Percentiles rank a stretch among this genome's conserved stretches.
Evolutionary conservation across 257 asterid species (phyloP).

Genomic region (Solanum tarapatanum): DNA sequence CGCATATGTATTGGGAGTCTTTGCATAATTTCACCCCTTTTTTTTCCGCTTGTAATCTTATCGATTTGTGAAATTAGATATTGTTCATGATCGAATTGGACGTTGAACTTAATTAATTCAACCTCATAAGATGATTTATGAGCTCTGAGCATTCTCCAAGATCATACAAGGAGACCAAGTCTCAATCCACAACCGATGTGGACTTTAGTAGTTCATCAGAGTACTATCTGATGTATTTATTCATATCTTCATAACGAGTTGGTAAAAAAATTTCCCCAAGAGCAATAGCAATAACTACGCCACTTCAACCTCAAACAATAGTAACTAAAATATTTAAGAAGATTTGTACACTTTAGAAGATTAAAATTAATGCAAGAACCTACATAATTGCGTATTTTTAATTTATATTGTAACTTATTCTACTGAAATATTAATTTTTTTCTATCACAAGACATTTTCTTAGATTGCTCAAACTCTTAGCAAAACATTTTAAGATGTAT

Average conservation of each 20-base stretch:
- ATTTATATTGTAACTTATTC: no score
- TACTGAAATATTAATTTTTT: no score
- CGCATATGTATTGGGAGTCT: neutral
- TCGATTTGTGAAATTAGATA: neutral
- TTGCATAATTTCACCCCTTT: neutral
- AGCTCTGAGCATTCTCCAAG: no score
- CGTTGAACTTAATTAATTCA: no score
- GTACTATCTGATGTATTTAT: no score
- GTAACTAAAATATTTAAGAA: neutral
- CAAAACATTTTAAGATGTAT: no score
- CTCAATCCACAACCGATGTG: no score
- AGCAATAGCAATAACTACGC: neutral
- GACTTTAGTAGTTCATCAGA: no score
- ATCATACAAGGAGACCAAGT: no score
- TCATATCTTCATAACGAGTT: neutral
- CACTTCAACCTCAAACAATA: neutral
- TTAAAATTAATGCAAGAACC: no score
- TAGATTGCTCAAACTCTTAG: neutral
- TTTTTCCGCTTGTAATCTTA: neutral
- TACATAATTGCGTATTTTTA: no score
- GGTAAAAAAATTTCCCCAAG: neutral
- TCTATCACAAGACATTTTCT: no score
- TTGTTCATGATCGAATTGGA: neutral
- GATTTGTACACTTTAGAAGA: neutral
- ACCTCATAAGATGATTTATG: neutral